Evolutionary conservation across 73 alveolate species (phyloP).

Genomic region (Blepharisma japonicum): DNA sequence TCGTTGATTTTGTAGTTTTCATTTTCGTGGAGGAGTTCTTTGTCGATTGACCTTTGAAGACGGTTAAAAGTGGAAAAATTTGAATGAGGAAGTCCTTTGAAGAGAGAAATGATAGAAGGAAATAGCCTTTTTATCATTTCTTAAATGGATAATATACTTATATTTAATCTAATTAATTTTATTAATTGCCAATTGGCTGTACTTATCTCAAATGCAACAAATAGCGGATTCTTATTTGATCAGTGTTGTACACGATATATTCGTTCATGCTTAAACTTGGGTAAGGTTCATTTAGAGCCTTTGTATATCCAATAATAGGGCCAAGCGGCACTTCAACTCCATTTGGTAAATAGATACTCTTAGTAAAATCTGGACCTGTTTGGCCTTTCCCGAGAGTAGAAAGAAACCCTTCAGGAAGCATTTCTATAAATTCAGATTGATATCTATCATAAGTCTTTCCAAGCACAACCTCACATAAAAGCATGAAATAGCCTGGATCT

Average conservation of each 20-base stretch:
- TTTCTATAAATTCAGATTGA: conserved; percentile 44
- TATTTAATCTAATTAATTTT: too few species aligned
- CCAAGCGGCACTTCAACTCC: conserved; percentile 95
- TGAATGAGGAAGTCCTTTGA: too few species aligned
- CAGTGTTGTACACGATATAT: conserved; percentile 81
- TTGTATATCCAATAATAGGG: conserved; percentile 17
- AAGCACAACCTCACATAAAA: conserved; percentile 93
- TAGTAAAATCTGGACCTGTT: conserved; percentile 84
- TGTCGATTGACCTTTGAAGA: neutral
- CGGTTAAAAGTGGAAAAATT: neutral
- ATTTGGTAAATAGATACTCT: conserved; percentile 74
- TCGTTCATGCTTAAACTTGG: conserved; percentile 50
- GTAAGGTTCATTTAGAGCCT: conserved; percentile 38
- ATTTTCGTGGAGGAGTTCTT: conserved; percentile 21
- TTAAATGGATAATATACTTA: too few species aligned
- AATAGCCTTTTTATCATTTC: too few species aligned
- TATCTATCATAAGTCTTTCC: conserved; percentile 71
- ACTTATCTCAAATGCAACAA: conserved; percentile 44
- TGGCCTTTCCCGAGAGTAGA: conserved; percentile 67
- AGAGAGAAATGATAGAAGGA: too few species aligned
- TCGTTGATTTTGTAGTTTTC: conserved; percentile 9
- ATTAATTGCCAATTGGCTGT: too few species aligned
- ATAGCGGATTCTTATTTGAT: conserved; percentile 83
- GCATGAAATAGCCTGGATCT: conserved; percentile 47
- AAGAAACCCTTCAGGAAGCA: conserved; percentile 55